Conservation (phyloP, 2,329 filamentous ascomycete species). For the Saccharata proteae region DNA sequence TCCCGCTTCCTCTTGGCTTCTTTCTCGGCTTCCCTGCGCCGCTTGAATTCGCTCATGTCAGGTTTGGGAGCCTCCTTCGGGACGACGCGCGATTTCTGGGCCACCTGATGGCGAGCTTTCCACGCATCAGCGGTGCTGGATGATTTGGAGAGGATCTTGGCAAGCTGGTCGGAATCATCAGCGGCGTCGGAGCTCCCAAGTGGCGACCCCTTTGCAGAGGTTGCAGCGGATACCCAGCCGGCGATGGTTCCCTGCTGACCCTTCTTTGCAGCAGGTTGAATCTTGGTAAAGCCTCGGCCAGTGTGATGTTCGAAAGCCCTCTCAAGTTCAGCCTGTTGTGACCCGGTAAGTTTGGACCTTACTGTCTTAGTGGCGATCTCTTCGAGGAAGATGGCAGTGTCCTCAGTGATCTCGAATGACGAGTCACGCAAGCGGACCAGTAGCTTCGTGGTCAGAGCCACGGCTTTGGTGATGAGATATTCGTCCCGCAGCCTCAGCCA, state of each 20-base stretch:
- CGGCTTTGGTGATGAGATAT: slow-evolving; percentile 72
- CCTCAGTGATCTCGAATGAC: slow-evolving; percentile 54
- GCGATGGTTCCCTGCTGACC: slow-evolving; percentile 12
- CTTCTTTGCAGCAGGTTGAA: slow-evolving; percentile 17
- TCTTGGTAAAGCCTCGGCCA: slow-evolving; percentile 24
- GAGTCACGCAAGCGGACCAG: slow-evolving; percentile 70
- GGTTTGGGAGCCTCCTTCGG: slow-evolving; percentile 19
- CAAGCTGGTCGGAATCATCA: slow-evolving; percentile 16
- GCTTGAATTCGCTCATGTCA: slow-evolving; percentile 49
- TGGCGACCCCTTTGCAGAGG: slow-evolving; percentile 1
- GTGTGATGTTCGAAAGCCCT: slow-evolving; percentile 44
- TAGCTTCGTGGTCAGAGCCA: slow-evolving; percentile 73
- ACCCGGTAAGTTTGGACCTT: slow-evolving; percentile 67
- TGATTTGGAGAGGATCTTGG: slow-evolving; percentile 36
- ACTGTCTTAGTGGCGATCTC: slow-evolving; percentile 53
- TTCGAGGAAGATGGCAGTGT: slow-evolving; percentile 49
- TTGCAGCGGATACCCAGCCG: slow-evolving; percentile 10
- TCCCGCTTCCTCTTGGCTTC: slow-evolving; percentile 64
- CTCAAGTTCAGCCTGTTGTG: slow-evolving; percentile 74
- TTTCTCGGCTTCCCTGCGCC: slow-evolving; percentile 61
- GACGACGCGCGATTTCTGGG: slow-evolving; percentile 9
- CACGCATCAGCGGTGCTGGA: slow-evolving; percentile 20
- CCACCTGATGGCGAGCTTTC: slow-evolving; percentile 8
- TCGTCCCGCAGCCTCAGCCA: slow-evolving; percentile 85
- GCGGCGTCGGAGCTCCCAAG: slow-evolving; percentile 2